These are phyloP conservation scores for Acacia melanoxylon DNA, from an alignment of 306 rosid species.

Conservation along the genomic window DNA sequence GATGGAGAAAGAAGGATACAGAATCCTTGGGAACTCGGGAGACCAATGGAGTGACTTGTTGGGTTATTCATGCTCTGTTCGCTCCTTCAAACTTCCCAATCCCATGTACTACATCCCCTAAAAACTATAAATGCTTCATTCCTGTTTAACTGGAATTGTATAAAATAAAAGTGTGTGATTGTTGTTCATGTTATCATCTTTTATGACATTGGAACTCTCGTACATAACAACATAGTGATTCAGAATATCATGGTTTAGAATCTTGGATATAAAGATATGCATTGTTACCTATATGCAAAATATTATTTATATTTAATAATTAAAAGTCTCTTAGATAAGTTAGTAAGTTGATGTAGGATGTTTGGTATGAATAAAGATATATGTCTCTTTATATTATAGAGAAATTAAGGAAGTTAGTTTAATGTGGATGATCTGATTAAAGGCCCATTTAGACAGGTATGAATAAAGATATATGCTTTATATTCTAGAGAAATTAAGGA, in stretches of 20 bases:
- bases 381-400: no score
- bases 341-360: no score
- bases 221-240: background rate
- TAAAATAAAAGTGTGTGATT: conserved; percentile 6
- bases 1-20: conserved; percentile 74
- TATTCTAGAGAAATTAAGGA: no score
- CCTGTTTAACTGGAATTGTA: conserved; percentile 33
- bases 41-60: conserved; percentile 96
- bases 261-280: background rate
- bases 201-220: conserved; percentile 5
- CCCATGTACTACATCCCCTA: conserved; percentile 86
- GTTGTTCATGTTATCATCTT: conserved; percentile 12
- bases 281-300: background rate
- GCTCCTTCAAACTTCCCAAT: conserved; percentile 95
- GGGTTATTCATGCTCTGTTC: conserved; percentile 56
- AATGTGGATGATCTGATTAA: no score
- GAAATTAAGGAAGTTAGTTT: no score
- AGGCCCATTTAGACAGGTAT: no score
- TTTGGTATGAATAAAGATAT: background rate
- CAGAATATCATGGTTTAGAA: background rate
- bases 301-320: background rate
- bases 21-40: conserved; percentile 88
- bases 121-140: conserved; percentile 10
- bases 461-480: background rate
- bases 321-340: background rate